Evolutionary conservation across 140 eudicot species (phyloP).

Genomic region (Oenanthe javanica): DNA sequence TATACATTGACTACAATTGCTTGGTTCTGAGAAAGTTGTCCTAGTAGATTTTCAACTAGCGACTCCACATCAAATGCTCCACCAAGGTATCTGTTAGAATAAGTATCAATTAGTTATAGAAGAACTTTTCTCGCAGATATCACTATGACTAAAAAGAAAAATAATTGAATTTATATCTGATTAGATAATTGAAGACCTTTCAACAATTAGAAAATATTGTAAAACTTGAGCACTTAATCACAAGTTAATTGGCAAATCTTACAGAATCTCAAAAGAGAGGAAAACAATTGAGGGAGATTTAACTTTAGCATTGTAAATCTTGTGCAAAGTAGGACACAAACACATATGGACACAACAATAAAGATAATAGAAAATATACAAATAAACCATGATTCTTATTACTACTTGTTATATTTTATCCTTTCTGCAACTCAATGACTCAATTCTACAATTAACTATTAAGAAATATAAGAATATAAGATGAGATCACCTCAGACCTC

Average conservation of each 20-base stretch:
- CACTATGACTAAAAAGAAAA: neutral
- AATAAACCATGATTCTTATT: neutral
- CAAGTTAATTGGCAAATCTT: neutral
- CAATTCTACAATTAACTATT: neutral
- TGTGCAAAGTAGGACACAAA: neutral
- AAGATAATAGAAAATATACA: neutral
- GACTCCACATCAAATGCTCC: slow-evolving; percentile 86
- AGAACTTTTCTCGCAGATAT: neutral
- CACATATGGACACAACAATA: neutral
- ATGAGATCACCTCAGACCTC: neutral
- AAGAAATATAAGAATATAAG: neutral
- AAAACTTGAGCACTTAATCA: neutral
- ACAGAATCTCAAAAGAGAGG: neutral
- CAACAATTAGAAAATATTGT: neutral
- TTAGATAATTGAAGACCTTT: neutral
- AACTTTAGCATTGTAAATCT: neutral
- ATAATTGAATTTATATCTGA: neutral
- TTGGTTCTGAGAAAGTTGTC: slow-evolving; percentile 72
- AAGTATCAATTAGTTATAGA: neutral
- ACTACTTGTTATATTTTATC: neutral
- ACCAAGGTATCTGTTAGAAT: slow-evolving; percentile 60
- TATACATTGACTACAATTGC: slow-evolving; percentile 68
- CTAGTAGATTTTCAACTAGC: slow-evolving; percentile 71
- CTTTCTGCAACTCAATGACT: neutral
- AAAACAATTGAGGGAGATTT: neutral